Conservation (phyloP, 2,329 filamentous ascomycete species). For the Coniochaeta pulveracea region DNA sequence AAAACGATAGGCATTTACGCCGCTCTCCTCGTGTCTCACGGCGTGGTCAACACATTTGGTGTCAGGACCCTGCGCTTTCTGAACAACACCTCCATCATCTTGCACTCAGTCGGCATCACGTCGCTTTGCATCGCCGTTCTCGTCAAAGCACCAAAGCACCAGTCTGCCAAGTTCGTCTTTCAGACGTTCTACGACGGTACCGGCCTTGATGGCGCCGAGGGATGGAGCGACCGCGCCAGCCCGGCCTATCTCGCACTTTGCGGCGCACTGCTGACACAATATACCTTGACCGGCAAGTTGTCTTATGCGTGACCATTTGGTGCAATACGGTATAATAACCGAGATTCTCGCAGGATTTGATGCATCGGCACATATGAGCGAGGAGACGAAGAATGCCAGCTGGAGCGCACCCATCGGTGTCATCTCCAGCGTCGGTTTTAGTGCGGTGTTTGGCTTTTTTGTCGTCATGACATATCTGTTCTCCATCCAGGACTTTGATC, state of each 20-base stretch:
- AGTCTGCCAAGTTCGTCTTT: conserved; percentile 44
- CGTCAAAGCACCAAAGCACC: conserved; percentile 44
- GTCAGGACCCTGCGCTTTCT: conserved; percentile 42
- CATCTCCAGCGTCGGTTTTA: conserved; percentile 43
- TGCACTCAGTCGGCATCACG: conserved; percentile 41
- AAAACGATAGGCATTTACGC: conserved; percentile 49
- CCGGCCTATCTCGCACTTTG: conserved; percentile 42
- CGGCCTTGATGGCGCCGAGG: conserved; percentile 28
- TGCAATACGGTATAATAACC: not conserved
- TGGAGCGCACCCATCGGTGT: conserved; percentile 48
- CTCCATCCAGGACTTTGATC: conserved; percentile 44
- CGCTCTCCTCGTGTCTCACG: conserved; percentile 41
- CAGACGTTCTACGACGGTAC: conserved; percentile 31
- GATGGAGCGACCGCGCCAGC: conserved; percentile 41
- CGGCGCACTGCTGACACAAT: conserved; percentile 42
- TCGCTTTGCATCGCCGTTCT: conserved; percentile 43
- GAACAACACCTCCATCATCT: conserved; percentile 42
- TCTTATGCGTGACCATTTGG: conserved; percentile 2
- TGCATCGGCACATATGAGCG: conserved; percentile 43
- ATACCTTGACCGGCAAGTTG: conserved; percentile 20
- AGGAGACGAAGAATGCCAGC: conserved; percentile 44
- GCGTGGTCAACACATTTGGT: conserved; percentile 44
- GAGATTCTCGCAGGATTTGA: conserved; percentile 31
- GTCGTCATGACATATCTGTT: conserved; percentile 46
- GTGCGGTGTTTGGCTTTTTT: conserved; percentile 46